phyloP scores from a whole-genome alignment of 805 yeast genomes.

The Wickerhamiella nectarea region DNA sequence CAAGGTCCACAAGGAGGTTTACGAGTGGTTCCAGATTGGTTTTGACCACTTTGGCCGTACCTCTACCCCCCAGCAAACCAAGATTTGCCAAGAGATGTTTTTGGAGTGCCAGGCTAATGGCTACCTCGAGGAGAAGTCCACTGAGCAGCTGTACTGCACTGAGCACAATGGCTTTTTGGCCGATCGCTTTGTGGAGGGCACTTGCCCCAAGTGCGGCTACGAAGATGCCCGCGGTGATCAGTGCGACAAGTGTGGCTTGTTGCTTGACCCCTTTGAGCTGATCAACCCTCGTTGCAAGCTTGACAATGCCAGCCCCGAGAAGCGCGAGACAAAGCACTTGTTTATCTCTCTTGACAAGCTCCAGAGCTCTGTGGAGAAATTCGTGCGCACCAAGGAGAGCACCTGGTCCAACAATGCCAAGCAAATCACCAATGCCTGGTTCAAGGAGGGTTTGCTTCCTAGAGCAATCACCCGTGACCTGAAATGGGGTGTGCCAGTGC shows the following conservation, averaged over 20 bases:
- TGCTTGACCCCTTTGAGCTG: conserved; percentile 84
- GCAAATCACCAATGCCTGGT: conserved; percentile 85
- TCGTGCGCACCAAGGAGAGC: conserved; percentile 64
- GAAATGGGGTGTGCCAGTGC: conserved; percentile 98
- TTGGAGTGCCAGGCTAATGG: conserved; percentile 61
- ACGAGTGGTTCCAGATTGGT: conserved; percentile 92
- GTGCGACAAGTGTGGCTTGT: conserved; percentile 89
- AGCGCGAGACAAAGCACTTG: conserved; percentile 70
- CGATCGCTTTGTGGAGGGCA: conserved; percentile 94
- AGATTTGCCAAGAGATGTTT: conserved; percentile 90
- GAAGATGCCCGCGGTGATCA: conserved; percentile 99
- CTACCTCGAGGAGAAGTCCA: conserved; percentile 70
- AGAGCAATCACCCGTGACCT: conserved; percentile 96
- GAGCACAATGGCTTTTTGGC: conserved; percentile 85
- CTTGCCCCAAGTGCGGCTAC: conserved; percentile 86
- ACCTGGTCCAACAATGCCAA: conserved; percentile 86
- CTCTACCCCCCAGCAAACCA: conserved; percentile 81
- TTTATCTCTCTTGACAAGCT: conserved; percentile 73
- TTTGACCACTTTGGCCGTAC: conserved; percentile 96
- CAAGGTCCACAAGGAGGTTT: conserved; percentile 72
- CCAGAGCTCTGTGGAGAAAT: conserved; percentile 56
- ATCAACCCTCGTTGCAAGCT: conserved; percentile 91
- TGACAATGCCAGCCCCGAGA: conserved; percentile 70
- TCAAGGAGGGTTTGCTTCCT: conserved; percentile 81
- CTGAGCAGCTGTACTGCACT: conserved; percentile 84